Conservation (phyloP, 116 monocot genomes). For the Iris pallida region DNA sequence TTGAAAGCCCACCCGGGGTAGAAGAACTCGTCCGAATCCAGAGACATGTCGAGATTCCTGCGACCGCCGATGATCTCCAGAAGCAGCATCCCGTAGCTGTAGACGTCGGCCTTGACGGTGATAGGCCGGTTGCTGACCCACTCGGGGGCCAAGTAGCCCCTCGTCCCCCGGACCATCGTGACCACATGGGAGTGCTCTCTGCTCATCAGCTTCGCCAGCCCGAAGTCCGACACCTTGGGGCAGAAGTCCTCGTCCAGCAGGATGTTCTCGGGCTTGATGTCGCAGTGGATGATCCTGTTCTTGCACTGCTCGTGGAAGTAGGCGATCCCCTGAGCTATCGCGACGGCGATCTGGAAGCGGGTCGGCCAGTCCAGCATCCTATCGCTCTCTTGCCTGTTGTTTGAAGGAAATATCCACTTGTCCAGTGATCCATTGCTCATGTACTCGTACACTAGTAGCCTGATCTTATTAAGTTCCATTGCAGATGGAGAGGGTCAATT, state of each 20-base stretch:
- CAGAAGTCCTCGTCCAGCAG: slow-evolving; percentile 34
- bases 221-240: slow-evolving; percentile 47
- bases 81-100: slow-evolving; percentile 43
- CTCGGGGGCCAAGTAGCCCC: slow-evolving; percentile 47
- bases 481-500: background rate
- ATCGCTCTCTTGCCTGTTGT: background rate
- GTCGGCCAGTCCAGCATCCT: slow-evolving; percentile 35
- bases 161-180: slow-evolving; percentile 46
- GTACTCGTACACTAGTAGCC: slow-evolving; percentile 41
- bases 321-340: slow-evolving; percentile 37
- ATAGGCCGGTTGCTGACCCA: slow-evolving; percentile 48
- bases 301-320: slow-evolving; percentile 46
- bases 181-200: slow-evolving; percentile 43
- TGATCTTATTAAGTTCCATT: no score
- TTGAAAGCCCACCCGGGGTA: slow-evolving; percentile 38
- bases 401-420: slow-evolving; percentile 43
- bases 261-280: slow-evolving; percentile 63
- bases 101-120: slow-evolving; percentile 44
- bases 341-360: slow-evolving; percentile 25
- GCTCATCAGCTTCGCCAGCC: slow-evolving; percentile 41
- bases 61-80: slow-evolving; percentile 44
- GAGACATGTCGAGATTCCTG: slow-evolving; percentile 40
- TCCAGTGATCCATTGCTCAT: slow-evolving; percentile 51
- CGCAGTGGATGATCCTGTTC: slow-evolving; percentile 60
- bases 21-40: slow-evolving; percentile 31